phyloP scores from a whole-genome alignment of 2,329 filamentous ascomycete genomes.

The Epichloe typhina region DNA sequence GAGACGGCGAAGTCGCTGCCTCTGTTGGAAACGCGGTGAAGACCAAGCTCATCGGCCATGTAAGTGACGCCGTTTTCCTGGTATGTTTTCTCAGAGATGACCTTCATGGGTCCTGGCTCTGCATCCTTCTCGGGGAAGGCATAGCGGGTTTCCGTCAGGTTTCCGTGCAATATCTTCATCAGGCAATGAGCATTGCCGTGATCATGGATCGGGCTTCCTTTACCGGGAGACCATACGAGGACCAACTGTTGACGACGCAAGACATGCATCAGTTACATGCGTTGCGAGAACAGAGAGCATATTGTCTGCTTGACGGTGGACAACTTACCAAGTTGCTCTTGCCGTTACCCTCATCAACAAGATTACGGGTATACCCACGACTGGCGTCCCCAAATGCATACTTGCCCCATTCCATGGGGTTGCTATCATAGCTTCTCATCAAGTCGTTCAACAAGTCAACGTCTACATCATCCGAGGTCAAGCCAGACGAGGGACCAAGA shows the following conservation, averaged over 20 bases:
- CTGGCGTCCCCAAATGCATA: constrained; percentile 63
- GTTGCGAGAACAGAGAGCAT: neutral
- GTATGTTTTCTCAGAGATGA: constrained; percentile 56
- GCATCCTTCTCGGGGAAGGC: constrained; percentile 46
- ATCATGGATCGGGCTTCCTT: constrained; percentile 77
- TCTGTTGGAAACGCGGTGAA: constrained; percentile 72
- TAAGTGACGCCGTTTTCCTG: constrained; percentile 67
- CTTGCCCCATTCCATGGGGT: constrained; percentile 55
- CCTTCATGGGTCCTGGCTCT: constrained; percentile 41
- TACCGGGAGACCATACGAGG: constrained; percentile 79
- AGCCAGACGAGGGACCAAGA: constrained; percentile 68
- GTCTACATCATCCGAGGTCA: constrained; percentile 72
- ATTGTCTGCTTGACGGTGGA: neutral
- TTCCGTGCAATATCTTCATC: constrained; percentile 77
- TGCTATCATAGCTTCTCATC: constrained; percentile 63
- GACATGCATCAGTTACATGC: neutral
- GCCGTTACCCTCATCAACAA: constrained; percentile 79
- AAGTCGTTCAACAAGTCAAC: constrained; percentile 54
- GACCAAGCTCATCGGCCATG: constrained; percentile 80
- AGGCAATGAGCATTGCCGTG: constrained; percentile 81
- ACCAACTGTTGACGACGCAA: constrained; percentile 45
- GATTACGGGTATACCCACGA: constrained; percentile 70
- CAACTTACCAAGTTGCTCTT: constrained; percentile 57
- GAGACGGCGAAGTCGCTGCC: constrained; percentile 69
- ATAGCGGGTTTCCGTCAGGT: constrained; percentile 70